Evolutionary conservation across 2,329 filamentous ascomycete species (phyloP).

Genomic region (Sclerotinia trifoliorum): DNA sequence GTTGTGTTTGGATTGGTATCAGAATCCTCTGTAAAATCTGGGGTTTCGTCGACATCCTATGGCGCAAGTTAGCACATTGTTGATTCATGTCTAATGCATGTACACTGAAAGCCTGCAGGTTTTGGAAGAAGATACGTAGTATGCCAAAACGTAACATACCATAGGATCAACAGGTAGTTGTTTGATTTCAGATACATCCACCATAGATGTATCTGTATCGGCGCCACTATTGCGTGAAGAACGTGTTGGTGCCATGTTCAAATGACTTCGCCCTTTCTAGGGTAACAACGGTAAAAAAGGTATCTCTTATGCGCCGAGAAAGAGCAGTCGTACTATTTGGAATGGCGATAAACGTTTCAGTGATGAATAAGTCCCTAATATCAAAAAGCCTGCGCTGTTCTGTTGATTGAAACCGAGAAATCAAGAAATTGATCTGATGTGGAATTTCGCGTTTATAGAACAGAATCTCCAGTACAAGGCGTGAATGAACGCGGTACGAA

Average conservation of each 20-base stretch:
- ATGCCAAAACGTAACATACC: constrained; percentile 32
- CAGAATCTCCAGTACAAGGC: constrained; percentile 14
- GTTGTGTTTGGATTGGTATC: constrained; percentile 67
- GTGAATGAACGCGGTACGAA: constrained; percentile 18
- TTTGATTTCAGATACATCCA: constrained; percentile 50
- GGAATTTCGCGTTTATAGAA: constrained; percentile 20
- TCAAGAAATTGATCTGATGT: constrained; percentile 15
- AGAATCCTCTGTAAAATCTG: constrained; percentile 65
- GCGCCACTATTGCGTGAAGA: constrained; percentile 52
- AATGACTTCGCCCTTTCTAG: constrained; percentile 34
- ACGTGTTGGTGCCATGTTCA: constrained; percentile 55
- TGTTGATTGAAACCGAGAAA: constrained; percentile 24
- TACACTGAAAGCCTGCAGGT: neutral
- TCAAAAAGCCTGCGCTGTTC: constrained; percentile 17
- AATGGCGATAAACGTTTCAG: constrained; percentile 25
- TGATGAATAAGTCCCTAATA: constrained; percentile 22
- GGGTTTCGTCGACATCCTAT: constrained; percentile 62
- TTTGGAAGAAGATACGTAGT: neutral
- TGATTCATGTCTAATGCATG: neutral
- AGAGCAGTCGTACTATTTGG: neutral
- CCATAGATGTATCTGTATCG: constrained; percentile 56
- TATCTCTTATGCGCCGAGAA: constrained; percentile 26
- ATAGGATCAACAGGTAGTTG: constrained; percentile 40
- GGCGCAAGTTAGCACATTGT: constrained; percentile 33
- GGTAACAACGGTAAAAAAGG: constrained; percentile 22